phyloP scores from a whole-genome alignment of 306 rosid species.

The Fragaria nilgerrensis region DNA sequence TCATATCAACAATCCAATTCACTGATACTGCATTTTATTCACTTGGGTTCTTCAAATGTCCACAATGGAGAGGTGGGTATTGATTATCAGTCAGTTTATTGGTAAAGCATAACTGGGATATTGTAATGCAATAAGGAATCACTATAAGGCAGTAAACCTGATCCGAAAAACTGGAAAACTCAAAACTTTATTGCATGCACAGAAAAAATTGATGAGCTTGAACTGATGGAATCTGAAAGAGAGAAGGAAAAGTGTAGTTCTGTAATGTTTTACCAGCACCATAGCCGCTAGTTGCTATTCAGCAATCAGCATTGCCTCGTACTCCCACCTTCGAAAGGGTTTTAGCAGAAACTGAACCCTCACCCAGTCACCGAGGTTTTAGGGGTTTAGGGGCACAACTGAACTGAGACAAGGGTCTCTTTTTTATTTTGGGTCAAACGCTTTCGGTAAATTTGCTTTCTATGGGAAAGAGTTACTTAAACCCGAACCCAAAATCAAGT shows the following conservation, averaged over 20 bases:
- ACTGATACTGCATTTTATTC: not conserved
- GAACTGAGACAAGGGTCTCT: too few species aligned
- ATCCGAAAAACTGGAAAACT: not conserved
- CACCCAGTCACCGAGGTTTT: not conserved
- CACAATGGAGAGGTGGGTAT: slow-evolving; percentile 6
- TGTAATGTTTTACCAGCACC: not conserved
- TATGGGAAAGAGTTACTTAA: too few species aligned
- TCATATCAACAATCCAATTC: slow-evolving; percentile 23
- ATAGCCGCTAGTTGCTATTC: not conserved
- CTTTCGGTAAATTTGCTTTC: not conserved
- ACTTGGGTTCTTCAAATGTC: not conserved
- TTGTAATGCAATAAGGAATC: not conserved
- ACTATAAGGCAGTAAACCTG: not conserved
- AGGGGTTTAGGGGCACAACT: not conserved
- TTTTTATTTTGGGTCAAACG: too few species aligned
- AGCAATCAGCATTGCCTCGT: not conserved
- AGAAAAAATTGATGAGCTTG: not conserved
- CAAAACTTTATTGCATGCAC: not conserved
- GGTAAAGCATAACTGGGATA: too few species aligned
- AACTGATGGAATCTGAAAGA: not conserved
- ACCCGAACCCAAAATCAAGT: too few species aligned
- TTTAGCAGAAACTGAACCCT: not conserved
- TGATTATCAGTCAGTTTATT: not conserved
- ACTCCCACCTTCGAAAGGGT: not conserved
- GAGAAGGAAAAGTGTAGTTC: not conserved